phyloP scores from a whole-genome alignment of 371 early-diverging fungal genomes.

The Apophysomyces variabilis region DNA sequence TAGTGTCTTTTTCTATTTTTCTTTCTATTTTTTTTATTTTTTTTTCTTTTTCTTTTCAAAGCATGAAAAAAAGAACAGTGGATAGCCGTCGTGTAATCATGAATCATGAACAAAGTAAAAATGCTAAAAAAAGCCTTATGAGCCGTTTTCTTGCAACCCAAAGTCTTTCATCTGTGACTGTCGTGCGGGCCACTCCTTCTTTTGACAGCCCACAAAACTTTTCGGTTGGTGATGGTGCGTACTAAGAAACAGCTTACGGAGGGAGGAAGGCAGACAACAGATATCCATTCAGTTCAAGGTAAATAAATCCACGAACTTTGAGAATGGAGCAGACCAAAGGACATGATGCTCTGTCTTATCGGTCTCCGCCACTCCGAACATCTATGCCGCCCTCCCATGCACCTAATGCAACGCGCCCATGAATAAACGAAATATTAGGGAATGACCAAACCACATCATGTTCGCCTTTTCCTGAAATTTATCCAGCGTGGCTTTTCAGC shows the following conservation, averaged over 20 bases:
- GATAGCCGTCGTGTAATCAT: conserved; percentile 8
- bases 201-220: neutral
- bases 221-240: conserved; percentile 20
- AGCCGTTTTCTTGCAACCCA: neutral
- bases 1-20: conserved; percentile 7
- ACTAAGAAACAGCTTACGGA: conserved; percentile 21
- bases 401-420: neutral
- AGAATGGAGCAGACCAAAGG: neutral
- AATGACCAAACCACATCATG: neutral
- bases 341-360: neutral
- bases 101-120: conserved; percentile 5
- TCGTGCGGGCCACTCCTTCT: neutral
- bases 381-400: conserved; percentile 4
- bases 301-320: neutral
- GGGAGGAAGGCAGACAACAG: conserved; percentile 4
- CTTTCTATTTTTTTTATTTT: neutral
- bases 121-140: neutral
- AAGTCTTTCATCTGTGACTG: neutral
- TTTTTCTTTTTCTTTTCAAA: neutral
- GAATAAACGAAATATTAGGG: neutral
- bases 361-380: conserved; percentile 12
- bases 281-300: conserved; percentile 5
- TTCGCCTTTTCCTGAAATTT: neutral
- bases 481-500: conserved; percentile 1
- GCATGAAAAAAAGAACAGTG: conserved; percentile 1